Base-by-base conservation (phyloP, 1,139 yeast genomes). In the Suhomyces taliae region DNA sequence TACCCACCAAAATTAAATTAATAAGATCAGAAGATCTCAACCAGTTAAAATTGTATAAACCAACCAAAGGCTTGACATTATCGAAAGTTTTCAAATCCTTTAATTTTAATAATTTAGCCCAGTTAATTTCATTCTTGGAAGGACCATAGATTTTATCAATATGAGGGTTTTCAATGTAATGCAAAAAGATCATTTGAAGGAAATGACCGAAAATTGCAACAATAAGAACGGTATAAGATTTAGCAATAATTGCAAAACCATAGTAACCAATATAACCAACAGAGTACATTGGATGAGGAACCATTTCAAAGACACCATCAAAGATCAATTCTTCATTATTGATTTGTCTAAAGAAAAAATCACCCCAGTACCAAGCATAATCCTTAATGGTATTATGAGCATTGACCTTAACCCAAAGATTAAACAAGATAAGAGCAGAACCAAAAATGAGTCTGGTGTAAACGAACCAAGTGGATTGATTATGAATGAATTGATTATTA, bases 351-450 rank as follows among this genome's bases (percentile, higher is more conserved):
- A 87, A 87, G 75, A 89, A 89, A 69, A 89, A 89, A 65, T 89
- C 96, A 32, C 96, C 96, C 96, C 96, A 89, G 66, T 89, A 89
- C 96, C 96, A 89, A 10, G 96, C 96, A 62, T 84, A 90, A 65
- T 89, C 96, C 62, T 89, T 88, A 47, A 89, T 91, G 26, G 90
- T 91, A 55, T 90, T 79, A 64, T 89, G 96, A 35, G 96, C 96
- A 66, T 89, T 93, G 12, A 88, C 72, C 63, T 89, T 89, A 43
- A 89, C 96, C 95, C 95, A 88, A 38, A 86, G 73, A 61, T 88
- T 88, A 71, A 89, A 88, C 40, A 85, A 55, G 49, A 87, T 79
- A 55, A 89, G 74, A 7, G 65, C 47, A 0, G 67, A 49, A 10
- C 88, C 87, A 27, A 71, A 54, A 4, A 65, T 39, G 32, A 78